These are phyloP conservation scores for Ambrosiella xylebori DNA, from an alignment of 2,329 filamentous ascomycete species.

Conservation along the genomic window DNA sequence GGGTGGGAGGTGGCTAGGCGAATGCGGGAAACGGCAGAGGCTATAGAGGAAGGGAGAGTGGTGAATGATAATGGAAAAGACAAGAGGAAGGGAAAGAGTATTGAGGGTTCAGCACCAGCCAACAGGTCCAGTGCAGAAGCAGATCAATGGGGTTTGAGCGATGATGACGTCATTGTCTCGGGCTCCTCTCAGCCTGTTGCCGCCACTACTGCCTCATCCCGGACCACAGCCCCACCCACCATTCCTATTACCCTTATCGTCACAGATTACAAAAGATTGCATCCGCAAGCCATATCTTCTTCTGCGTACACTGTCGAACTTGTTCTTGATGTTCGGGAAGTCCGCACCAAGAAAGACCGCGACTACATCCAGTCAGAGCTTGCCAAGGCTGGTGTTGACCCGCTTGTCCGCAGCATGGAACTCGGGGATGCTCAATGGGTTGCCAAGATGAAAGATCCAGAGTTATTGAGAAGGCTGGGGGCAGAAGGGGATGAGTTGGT, in stretches of 20 bases:
- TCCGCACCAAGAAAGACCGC: slow-evolving; percentile 53
- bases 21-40: slow-evolving; percentile 27
- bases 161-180: too few species aligned
- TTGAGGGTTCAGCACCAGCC: neutral
- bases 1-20: slow-evolving; percentile 58
- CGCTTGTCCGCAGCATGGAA: slow-evolving; percentile 51
- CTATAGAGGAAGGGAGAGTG: neutral
- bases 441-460: slow-evolving; percentile 48
- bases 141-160: too few species aligned
- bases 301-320: slow-evolving; percentile 56
- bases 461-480: slow-evolving; percentile 37
- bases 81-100: neutral
- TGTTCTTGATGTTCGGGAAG: slow-evolving; percentile 57
- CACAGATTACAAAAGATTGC: slow-evolving; percentile 19
- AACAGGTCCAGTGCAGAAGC: too few species aligned
- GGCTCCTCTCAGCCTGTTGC: too few species aligned
- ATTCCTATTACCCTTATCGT: neutral
- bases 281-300: slow-evolving; percentile 43
- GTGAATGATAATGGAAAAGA: neutral
- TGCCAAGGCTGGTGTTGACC: slow-evolving; percentile 43
- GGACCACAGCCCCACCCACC: too few species aligned
- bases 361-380: slow-evolving; percentile 64
- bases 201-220: too few species aligned
- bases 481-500: slow-evolving; percentile 52
- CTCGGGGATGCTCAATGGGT: slow-evolving; percentile 68